These are phyloP conservation scores for Capronia americana DNA, from an alignment of 2,329 filamentous ascomycete genomes.

Conservation along the genomic window DNA sequence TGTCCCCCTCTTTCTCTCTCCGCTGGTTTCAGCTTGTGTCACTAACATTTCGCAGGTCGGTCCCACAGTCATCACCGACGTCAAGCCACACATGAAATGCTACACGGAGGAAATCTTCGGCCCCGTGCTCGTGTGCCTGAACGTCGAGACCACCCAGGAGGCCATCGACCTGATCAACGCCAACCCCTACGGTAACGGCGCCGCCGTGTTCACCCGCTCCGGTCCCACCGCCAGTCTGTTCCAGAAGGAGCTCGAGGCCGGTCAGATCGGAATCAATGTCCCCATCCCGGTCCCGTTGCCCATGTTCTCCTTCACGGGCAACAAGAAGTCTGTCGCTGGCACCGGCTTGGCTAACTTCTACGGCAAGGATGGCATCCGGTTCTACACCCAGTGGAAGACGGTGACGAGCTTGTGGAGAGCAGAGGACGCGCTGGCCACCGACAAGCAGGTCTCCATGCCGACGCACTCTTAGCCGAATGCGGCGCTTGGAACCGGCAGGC, in stretches of 20 bases:
- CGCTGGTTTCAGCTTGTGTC: not conserved
- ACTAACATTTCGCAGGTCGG: conserved; percentile 55
- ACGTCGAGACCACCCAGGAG: conserved; percentile 65
- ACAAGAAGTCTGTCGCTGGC: conserved; percentile 90
- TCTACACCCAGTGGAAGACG: conserved; percentile 98
- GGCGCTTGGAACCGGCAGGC: not conserved
- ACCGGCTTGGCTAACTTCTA: conserved; percentile 95
- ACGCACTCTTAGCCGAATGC: conserved; percentile 54
- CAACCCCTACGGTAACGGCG: conserved; percentile 72
- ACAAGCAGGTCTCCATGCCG: conserved; percentile 90
- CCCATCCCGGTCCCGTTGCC: conserved; percentile 68
- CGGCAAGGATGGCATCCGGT: conserved; percentile 87
- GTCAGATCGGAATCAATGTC: conserved; percentile 71
- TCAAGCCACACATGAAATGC: conserved; percentile 70
- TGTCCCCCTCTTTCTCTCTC: not conserved
- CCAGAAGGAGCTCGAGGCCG: conserved; percentile 70
- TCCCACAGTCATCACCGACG: conserved; percentile 69
- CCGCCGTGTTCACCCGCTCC: conserved; percentile 65
- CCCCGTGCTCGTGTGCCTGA: conserved; percentile 68
- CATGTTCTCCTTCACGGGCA: conserved; percentile 70
- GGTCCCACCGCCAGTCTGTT: conserved; percentile 67
- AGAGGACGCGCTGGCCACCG: conserved; percentile 82
- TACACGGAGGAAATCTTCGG: conserved; percentile 73
- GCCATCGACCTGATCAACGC: conserved; percentile 69
- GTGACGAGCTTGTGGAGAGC: conserved; percentile 90